Evolutionary conservation across 176 grass and related monocot genomes (phyloP).

Genomic region (Oryza nivara): DNA sequence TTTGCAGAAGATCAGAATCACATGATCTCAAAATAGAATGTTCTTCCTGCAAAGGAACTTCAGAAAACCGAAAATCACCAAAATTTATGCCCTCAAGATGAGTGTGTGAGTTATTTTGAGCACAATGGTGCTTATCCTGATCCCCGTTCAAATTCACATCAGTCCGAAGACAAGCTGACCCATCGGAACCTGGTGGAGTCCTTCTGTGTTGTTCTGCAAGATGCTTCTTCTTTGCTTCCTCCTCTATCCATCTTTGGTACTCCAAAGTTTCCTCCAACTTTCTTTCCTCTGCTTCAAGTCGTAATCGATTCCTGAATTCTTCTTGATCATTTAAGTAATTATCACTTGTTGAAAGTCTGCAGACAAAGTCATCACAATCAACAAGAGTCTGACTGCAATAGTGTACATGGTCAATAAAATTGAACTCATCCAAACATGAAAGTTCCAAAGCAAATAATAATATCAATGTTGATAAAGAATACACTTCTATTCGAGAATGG

Average conservation of each 20-base stretch:
- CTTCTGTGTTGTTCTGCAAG: constrained; percentile 60
- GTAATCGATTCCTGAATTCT: constrained; percentile 59
- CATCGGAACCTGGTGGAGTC: constrained; percentile 39
- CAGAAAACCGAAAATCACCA: constrained; percentile 75
- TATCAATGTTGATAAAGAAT: constrained; percentile 9
- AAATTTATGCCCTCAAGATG: constrained; percentile 78
- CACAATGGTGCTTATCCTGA: constrained; percentile 45
- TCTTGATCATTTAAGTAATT: constrained; percentile 69
- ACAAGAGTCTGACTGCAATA: constrained; percentile 69
- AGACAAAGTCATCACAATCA: constrained; percentile 57
- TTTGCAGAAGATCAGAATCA: constrained; percentile 37
- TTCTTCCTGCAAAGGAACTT: constrained; percentile 47
- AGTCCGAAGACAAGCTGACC: constrained; percentile 24
- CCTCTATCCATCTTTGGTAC: constrained; percentile 82
- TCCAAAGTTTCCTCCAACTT: constrained; percentile 91
- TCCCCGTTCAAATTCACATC: constrained; percentile 34
- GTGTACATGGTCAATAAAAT: constrained; percentile 26
- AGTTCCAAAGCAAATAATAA: background rate
- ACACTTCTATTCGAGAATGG: background rate
- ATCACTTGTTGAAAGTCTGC: constrained; percentile 52
- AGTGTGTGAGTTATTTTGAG: constrained; percentile 40
- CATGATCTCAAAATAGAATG: constrained; percentile 35
- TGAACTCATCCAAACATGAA: constrained; percentile 2
- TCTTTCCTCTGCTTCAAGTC: constrained; percentile 84
- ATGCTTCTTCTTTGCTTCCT: constrained; percentile 78